Evolutionary conservation across 257 asterid species (phyloP).

Genomic region (Paulownia fortunei): DNA sequence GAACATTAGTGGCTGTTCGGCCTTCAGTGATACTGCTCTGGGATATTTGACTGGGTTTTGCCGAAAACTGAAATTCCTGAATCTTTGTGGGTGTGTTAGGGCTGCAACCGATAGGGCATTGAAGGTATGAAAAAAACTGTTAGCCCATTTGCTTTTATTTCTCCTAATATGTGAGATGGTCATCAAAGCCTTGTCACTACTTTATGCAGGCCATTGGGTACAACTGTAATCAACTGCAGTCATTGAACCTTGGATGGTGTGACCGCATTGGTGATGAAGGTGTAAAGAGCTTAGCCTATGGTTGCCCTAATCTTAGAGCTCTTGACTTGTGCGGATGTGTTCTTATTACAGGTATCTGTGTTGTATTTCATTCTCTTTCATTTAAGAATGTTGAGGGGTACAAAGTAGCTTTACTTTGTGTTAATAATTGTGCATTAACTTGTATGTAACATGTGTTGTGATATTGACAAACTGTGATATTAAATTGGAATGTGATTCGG

Average conservation of each 20-base stretch:
- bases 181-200: neutral
- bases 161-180: neutral
- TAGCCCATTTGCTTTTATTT: neutral
- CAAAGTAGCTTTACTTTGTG: neutral
- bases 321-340: conserved; percentile 94
- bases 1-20: conserved; percentile 89
- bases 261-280: conserved; percentile 91
- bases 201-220: conserved; percentile 78
- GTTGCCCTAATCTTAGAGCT: conserved; percentile 88
- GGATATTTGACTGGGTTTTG: conserved; percentile 74
- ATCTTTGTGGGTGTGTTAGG: conserved; percentile 91
- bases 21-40: conserved; percentile 81
- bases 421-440: no score
- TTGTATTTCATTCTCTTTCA: neutral
- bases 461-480: no score
- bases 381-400: neutral
- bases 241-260: conserved; percentile 92
- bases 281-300: conserved; percentile 91
- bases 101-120: conserved; percentile 90
- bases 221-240: conserved; percentile 82
- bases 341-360: conserved; percentile 79
- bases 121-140: conserved; percentile 52
- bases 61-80: conserved; percentile 66
- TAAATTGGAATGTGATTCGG: no score
- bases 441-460: no score